Conservation (phyloP, 768 basidiomycete species). For the Psilocybe tampanensis region DNA sequence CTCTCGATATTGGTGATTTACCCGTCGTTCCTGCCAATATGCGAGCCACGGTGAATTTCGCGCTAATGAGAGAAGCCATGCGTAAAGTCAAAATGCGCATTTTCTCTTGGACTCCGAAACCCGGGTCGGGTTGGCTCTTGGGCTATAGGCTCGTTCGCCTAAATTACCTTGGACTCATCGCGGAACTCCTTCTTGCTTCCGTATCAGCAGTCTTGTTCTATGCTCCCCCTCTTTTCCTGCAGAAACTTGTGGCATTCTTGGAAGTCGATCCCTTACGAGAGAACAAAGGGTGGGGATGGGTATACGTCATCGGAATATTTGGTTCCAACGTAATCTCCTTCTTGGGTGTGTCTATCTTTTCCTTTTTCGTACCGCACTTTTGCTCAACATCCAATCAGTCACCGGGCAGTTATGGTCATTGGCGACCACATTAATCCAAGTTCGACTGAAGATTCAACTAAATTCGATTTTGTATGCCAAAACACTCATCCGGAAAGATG, state of each 20-base stretch:
- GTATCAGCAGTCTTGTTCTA: slow-evolving; percentile 21
- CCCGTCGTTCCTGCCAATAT: slow-evolving; percentile 15
- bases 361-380: not conserved
- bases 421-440: slow-evolving; percentile 17
- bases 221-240: slow-evolving; percentile 47
- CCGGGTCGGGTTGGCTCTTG: slow-evolving; percentile 18
- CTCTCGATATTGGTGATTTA: slow-evolving; percentile 15
- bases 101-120: slow-evolving; percentile 28
- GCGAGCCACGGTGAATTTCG: slow-evolving; percentile 12
- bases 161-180: slow-evolving; percentile 12
- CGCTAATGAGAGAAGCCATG: slow-evolving; percentile 9
- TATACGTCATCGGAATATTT: slow-evolving; percentile 36
- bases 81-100: slow-evolving; percentile 39
- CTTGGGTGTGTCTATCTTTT: slow-evolving; percentile 12
- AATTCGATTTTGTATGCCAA: slow-evolving; percentile 25
- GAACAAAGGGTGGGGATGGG: slow-evolving; percentile 65
- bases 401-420: slow-evolving; percentile 21
- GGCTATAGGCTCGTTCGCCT: slow-evolving; percentile 17
- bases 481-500: slow-evolving; percentile 22
- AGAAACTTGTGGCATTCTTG: slow-evolving; percentile 57
- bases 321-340: slow-evolving; percentile 18
- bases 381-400: slow-evolving; percentile 4
- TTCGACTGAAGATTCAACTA: slow-evolving; percentile 20
- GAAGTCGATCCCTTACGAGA: slow-evolving; percentile 58
- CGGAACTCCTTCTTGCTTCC: slow-evolving; percentile 17